These are phyloP conservation scores for Neofusicoccum umdonicola DNA, from an alignment of 2,329 filamentous ascomycete species.

Conservation along the genomic window DNA sequence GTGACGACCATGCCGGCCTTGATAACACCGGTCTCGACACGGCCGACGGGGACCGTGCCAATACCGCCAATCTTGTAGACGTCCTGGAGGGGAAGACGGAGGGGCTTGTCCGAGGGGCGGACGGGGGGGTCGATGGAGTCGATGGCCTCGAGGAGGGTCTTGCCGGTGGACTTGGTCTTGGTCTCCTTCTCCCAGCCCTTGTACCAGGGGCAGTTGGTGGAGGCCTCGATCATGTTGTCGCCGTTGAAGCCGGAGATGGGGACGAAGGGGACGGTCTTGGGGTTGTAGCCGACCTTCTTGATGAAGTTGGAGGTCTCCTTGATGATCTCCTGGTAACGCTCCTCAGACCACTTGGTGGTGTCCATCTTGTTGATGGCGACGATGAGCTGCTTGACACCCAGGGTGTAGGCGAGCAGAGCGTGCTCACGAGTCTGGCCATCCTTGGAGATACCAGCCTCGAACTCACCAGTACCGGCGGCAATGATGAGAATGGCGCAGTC, in stretches of 20 bases:
- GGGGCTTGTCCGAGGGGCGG: conserved; percentile 97
- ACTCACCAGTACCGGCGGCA: conserved; percentile 99
- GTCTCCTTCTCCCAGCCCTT: conserved; percentile 99
- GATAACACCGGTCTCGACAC: conserved; percentile 96
- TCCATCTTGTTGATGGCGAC: conserved; percentile 99
- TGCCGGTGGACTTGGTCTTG: conserved; percentile 85
- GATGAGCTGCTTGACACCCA: conserved; percentile 99
- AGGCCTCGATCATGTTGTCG: conserved; percentile 96
- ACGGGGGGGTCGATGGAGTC: conserved; percentile 89
- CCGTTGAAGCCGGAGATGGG: conserved; percentile 99
- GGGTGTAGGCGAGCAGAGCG: conserved; percentile 99
- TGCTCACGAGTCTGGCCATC: conserved; percentile 99
- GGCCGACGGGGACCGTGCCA: conserved; percentile 98
- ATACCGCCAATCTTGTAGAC: conserved; percentile 99
- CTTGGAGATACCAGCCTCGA: conserved; percentile 99
- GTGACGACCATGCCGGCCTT: conserved; percentile 90
- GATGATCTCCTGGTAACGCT: conserved; percentile 97
- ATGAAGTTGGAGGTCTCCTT: conserved; percentile 99
- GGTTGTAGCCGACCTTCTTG: conserved; percentile 99
- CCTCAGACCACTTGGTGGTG: conserved; percentile 97
- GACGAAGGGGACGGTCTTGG: conserved; percentile 97
- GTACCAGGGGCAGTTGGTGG: conserved; percentile 98
- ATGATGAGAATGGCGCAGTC: conserved; percentile 99
- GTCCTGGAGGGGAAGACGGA: conserved; percentile 99
- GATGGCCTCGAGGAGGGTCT: conserved; percentile 99